These are phyloP conservation scores for Diplocarpon mali DNA, from an alignment of 2,329 filamentous ascomycete genomes.

Conservation along the genomic window DNA sequence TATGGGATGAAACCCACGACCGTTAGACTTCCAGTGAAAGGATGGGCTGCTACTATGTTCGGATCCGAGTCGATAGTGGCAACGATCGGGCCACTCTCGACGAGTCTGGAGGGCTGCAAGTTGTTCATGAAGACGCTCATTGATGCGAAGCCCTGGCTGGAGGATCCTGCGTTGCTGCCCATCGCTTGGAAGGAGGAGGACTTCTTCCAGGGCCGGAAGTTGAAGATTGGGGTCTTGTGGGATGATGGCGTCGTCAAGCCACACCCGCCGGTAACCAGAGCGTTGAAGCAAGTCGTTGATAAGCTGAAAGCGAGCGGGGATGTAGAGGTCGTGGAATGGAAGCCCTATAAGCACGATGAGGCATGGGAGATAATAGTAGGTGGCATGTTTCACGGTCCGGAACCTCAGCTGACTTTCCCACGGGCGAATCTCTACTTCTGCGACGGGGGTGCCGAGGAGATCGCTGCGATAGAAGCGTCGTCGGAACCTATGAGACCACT, in stretches of 20 bases:
- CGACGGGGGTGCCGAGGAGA: conserved; percentile 47
- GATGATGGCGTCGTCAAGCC: conserved; percentile 49
- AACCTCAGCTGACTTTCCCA: neutral
- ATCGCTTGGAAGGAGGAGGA: conserved; percentile 38
- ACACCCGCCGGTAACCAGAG: conserved; percentile 47
- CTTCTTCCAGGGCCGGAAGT: conserved; percentile 30
- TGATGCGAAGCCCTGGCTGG: conserved; percentile 36
- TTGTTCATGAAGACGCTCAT: conserved; percentile 33
- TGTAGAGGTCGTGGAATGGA: conserved; percentile 45
- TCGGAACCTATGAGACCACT: conserved; percentile 49
- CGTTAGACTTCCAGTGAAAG: conserved; percentile 18
- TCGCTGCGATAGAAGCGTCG: conserved; percentile 37
- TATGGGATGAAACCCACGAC: conserved; percentile 26
- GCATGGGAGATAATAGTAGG: conserved; percentile 38
- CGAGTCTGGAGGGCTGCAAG: conserved; percentile 36
- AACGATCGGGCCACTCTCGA: conserved; percentile 43
- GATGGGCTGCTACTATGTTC: conserved; percentile 15
- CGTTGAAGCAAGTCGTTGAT: conserved; percentile 41
- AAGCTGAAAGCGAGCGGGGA: conserved; percentile 35
- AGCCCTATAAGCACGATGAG: conserved; percentile 40
- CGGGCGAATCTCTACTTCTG: conserved; percentile 38
- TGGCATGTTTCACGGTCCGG: conserved; percentile 6
- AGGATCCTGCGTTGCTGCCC: conserved; percentile 40
- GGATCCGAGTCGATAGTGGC: conserved; percentile 31
- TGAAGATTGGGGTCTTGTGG: conserved; percentile 50